phyloP scores from a whole-genome alignment of 805 yeast species.

The Kuraishia cidri region DNA sequence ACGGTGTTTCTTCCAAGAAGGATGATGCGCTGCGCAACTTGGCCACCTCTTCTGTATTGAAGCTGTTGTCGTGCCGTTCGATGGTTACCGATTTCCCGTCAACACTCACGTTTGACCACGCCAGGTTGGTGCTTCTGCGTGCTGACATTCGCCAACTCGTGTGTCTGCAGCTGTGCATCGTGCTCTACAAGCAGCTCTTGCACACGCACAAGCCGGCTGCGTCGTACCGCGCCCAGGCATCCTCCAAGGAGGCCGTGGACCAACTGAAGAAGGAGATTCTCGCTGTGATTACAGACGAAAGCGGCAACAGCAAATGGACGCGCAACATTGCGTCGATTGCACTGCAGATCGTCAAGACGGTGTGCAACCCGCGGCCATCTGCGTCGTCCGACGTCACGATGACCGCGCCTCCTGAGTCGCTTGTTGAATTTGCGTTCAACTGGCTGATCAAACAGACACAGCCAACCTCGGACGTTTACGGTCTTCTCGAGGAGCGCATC shows the following conservation, averaged over 20 bases:
- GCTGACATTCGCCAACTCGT: conserved; percentile 84
- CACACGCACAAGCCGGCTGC: conserved; percentile 18
- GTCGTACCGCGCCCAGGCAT: conserved; percentile 24
- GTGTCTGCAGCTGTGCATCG: conserved; percentile 66
- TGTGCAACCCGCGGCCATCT: conserved; percentile 7
- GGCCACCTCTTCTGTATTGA: conserved; percentile 45
- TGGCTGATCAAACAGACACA: conserved; percentile 86
- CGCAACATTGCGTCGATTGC: conserved; percentile 67
- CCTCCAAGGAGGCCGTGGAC: conserved; percentile 26
- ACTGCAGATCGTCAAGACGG: conserved; percentile 48
- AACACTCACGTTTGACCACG: conserved; percentile 76
- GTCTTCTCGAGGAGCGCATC: conserved; percentile 60
- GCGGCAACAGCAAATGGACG: conserved; percentile 88
- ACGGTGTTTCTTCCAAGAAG: not conserved
- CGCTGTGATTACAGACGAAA: conserved; percentile 76
- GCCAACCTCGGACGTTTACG: conserved; percentile 71
- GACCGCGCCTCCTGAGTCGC: conserved; percentile 26
- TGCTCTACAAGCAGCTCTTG: conserved; percentile 63
- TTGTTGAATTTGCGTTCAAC: conserved; percentile 54
- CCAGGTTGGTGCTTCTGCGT: conserved; percentile 65
- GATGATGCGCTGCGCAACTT: conserved; percentile 23
- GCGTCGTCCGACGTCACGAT: conserved; percentile 4
- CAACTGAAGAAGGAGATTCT: conserved; percentile 61
- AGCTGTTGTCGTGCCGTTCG: conserved; percentile 65
- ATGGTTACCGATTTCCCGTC: conserved; percentile 80